Evolutionary conservation across 352 stramenopile genomes (phyloP).

Genomic region (Globisporangium sylvaticum): DNA sequence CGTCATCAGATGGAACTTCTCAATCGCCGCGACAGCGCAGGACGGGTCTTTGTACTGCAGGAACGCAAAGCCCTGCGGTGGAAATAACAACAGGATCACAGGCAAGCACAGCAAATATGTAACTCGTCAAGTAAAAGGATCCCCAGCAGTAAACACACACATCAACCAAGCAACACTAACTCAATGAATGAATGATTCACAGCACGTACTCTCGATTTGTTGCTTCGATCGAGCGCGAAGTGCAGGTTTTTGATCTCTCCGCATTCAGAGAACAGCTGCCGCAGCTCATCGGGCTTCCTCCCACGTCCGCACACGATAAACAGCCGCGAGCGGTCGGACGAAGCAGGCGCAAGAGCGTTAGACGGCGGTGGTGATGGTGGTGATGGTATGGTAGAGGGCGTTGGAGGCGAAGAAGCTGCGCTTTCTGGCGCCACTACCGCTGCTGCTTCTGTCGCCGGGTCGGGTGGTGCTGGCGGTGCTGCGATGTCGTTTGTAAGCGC

Average conservation of each 20-base stretch:
- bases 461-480: neutral
- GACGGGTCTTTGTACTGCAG: slow-evolving; percentile 60
- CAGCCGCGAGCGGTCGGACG: slow-evolving; percentile 25
- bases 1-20: slow-evolving; percentile 55
- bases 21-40: slow-evolving; percentile 47
- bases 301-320: slow-evolving; percentile 75
- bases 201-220: slow-evolving; percentile 57
- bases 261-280: slow-evolving; percentile 50
- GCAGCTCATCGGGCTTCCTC: slow-evolving; percentile 61
- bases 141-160: neutral
- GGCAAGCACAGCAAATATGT: neutral
- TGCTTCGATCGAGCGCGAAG: slow-evolving; percentile 68
- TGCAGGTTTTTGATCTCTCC: slow-evolving; percentile 65
- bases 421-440: neutral
- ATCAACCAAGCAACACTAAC: neutral
- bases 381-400: neutral
- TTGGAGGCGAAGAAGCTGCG: neutral
- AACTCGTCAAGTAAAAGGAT: neutral
- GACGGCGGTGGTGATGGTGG: neutral
- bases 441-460: neutral
- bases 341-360: neutral
- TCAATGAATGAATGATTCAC: neutral
- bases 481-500: neutral
- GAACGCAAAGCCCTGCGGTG: slow-evolving; percentile 65
- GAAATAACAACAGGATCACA: neutral